Percentiles rank a stretch among this genome's conserved stretches.
Conservation (phyloP, 345 rosid genomes). For the Acer campestre region DNA sequence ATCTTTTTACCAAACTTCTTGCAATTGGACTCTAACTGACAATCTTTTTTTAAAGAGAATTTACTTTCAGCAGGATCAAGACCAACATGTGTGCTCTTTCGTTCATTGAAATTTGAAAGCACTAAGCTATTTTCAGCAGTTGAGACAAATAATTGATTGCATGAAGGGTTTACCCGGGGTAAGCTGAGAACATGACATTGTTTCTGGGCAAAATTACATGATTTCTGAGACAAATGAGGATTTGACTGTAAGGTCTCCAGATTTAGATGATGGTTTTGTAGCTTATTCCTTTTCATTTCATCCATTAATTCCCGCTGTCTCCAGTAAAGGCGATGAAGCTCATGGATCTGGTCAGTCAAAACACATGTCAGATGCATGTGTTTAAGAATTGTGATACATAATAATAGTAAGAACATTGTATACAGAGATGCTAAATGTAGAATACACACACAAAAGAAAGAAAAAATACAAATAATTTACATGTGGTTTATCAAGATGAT, state of each 20-base stretch:
- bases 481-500: neutral
- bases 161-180: conserved; percentile 26
- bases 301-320: conserved; percentile 59
- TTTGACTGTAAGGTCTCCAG: conserved; percentile 26
- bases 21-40: conserved; percentile 28
- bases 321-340: conserved; percentile 62
- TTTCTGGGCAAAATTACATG: conserved; percentile 17
- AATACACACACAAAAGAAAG: neutral
- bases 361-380: conserved; percentile 18
- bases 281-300: conserved; percentile 37
- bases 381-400: neutral
- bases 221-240: conserved; percentile 18
- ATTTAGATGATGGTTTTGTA: conserved; percentile 19
- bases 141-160: conserved; percentile 32
- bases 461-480: neutral
- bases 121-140: conserved; percentile 19
- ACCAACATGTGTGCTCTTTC: conserved; percentile 9
- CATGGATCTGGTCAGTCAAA: conserved; percentile 41
- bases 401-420: conserved; percentile 9
- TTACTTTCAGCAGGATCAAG: conserved; percentile 15
- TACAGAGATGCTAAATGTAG: neutral
- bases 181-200: conserved; percentile 10
- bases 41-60: conserved; percentile 16
- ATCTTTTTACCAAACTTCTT: conserved; percentile 44
- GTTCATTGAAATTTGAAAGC: conserved; percentile 13